Evolutionary conservation across 2,329 filamentous ascomycete species (phyloP).

Genomic region (Phialophora verrucosa): DNA sequence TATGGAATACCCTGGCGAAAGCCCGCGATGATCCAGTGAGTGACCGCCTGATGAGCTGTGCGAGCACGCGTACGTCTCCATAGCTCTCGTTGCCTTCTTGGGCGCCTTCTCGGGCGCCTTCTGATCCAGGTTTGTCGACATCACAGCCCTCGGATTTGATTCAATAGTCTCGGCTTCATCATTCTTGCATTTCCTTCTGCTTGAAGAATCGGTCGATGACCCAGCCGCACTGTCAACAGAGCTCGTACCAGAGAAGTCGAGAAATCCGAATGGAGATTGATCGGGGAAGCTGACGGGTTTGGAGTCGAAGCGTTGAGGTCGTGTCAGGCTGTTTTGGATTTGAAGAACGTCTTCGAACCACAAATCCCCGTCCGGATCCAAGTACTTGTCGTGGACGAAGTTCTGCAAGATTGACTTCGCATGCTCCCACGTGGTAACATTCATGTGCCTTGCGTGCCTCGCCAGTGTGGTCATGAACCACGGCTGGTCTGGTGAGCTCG

Average conservation of each 20-base stretch:
- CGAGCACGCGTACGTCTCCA: too few species aligned
- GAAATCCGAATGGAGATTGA: neutral
- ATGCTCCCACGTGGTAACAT: constrained; percentile 4
- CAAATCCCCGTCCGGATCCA: constrained; percentile 8
- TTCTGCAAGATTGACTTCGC: neutral
- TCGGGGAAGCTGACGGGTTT: neutral
- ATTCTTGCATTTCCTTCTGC: neutral
- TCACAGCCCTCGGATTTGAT: neutral
- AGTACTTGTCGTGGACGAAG: constrained; percentile 15
- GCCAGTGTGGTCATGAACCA: constrained; percentile 17
- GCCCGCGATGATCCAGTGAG: too few species aligned
- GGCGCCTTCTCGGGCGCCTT: neutral
- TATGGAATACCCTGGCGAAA: too few species aligned
- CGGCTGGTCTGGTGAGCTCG: neutral
- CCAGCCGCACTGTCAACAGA: neutral
- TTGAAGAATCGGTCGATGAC: neutral
- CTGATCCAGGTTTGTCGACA: neutral
- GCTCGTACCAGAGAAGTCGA: neutral
- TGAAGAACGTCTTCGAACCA: constrained; percentile 20
- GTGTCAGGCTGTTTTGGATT: neutral
- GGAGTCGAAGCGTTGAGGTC: neutral
- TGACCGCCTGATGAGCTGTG: too few species aligned
- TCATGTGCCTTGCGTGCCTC: constrained; percentile 1
- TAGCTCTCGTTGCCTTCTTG: neutral
- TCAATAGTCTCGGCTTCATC: neutral